A percentile compares a stretch with the other conserved stretches of the same genome.
These are phyloP conservation scores for Allium cepa DNA, from an alignment of 106 monocot species.

Conservation along the genomic window DNA sequence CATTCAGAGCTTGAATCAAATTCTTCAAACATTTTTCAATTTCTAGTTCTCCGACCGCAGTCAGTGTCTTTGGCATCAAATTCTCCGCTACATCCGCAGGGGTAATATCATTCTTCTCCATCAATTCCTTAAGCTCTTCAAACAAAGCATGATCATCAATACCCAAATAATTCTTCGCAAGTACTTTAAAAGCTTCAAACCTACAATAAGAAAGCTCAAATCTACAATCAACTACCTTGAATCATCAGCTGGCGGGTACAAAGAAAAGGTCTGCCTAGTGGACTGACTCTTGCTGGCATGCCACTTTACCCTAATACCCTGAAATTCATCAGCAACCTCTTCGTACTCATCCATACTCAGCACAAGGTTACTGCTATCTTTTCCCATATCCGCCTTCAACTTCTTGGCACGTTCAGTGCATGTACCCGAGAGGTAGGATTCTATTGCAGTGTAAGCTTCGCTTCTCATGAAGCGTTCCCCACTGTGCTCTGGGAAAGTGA, in stretches of 20 bases:
- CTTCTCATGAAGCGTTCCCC: slow-evolving; percentile 32
- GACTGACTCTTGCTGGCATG: background rate
- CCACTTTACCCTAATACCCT: slow-evolving; percentile 33
- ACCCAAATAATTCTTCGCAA: slow-evolving; percentile 4
- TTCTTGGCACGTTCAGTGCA: slow-evolving; percentile 24
- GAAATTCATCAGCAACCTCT: slow-evolving; percentile 39
- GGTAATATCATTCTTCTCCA: slow-evolving; percentile 13
- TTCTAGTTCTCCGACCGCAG: background rate
- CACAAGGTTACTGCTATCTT: slow-evolving; percentile 17
- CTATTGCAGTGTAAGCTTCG: slow-evolving; percentile 47
- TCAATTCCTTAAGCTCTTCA: background rate
- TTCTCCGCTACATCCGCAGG: slow-evolving; percentile 25
- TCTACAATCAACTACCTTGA: background rate
- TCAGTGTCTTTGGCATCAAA: slow-evolving; percentile 21
- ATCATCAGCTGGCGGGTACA: slow-evolving; percentile 6
- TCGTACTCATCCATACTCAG: slow-evolving; percentile 41
- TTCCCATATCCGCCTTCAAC: slow-evolving; percentile 44
- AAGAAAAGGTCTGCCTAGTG: background rate
- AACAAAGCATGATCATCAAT: slow-evolving; percentile 9
- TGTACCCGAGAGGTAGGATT: slow-evolving; percentile 36
- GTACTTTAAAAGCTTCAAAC: slow-evolving; percentile 4
- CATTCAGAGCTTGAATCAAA: background rate
- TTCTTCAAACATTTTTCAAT: background rate
- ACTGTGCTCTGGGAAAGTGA: slow-evolving; percentile 44
- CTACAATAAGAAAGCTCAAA: slow-evolving; percentile 5